Conservation (phyloP, 2,329 filamentous ascomycete species). For the Cercospora sp. region DNA sequence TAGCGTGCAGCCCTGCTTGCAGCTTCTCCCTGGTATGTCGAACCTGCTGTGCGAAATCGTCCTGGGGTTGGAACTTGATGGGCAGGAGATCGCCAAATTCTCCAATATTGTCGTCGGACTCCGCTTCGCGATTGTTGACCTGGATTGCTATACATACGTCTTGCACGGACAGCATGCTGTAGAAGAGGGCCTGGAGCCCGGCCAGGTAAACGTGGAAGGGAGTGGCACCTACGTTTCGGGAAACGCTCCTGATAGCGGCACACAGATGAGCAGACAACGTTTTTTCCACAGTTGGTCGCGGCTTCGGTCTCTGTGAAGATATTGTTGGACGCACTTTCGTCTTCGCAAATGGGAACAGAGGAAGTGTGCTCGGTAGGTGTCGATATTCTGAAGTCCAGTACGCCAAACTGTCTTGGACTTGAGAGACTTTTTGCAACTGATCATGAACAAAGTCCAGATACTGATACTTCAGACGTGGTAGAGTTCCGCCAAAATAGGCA, state of each 20-base stretch:
- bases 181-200: slow-evolving; percentile 12
- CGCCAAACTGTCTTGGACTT: slow-evolving; percentile 9
- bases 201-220: slow-evolving; percentile 14
- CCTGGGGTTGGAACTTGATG: slow-evolving; percentile 3
- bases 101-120: slow-evolving; percentile 38
- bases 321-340: slow-evolving; percentile 22
- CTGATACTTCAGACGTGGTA: slow-evolving; percentile 15
- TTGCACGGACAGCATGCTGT: slow-evolving; percentile 12
- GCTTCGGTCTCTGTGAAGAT: slow-evolving; percentile 6
- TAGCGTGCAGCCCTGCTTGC: slow-evolving; percentile 9
- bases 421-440: slow-evolving; percentile 5
- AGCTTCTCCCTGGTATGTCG: slow-evolving; percentile 13
- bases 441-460: slow-evolving; percentile 14
- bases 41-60: slow-evolving; percentile 13
- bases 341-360: slow-evolving; percentile 31
- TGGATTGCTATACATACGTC: slow-evolving; percentile 12
- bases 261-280: slow-evolving; percentile 9
- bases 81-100: slow-evolving; percentile 45
- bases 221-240: slow-evolving; percentile 6
- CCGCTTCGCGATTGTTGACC: slow-evolving; percentile 33
- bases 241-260: slow-evolving; percentile 5
- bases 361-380: slow-evolving; percentile 23
- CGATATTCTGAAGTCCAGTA: slow-evolving; percentile 13
- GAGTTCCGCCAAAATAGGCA: slow-evolving; percentile 21
- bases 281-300: slow-evolving; percentile 12